Evolutionary conservation across 1,284 basidiomycete genomes (phyloP), one percentile per base, ranked within the genome.

Genomic region (Grifola frondosa): DNA sequence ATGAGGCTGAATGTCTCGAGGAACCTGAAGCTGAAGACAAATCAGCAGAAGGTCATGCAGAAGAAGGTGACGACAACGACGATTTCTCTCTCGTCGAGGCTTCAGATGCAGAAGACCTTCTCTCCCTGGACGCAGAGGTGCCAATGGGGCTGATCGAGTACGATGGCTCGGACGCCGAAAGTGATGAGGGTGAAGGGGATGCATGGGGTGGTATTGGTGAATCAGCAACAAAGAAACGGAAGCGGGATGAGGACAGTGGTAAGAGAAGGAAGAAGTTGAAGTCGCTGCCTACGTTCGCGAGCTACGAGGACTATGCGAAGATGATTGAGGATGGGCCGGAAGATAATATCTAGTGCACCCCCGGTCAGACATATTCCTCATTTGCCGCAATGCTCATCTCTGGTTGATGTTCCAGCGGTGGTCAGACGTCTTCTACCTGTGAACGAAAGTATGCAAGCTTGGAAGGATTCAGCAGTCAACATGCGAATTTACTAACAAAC

Each of bases 301-400:
- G 84, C 61, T 96, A 96, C 53, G 96, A 98, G 50, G 96, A 97
- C 56, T 99, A 97, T 60, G 90, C 89, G 36, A 88, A 81, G 66
- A 76, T 98, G 74, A 94, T 98, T 52, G 93, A 96, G 60, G 87
- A 86, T 46, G 87, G 73, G 16, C 77, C 80, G 13, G 87, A 90
- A 65, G 87, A 90, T 58, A 71, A 84, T 62, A 72, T 85, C 20
- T 84, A 69, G 51, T 26, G 26, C 22, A 30, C 16, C n/a, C 15
- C 6, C 3, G 26, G 13, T 7, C 23, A 4, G 13, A 12, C 6
- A 11, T 25, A 4, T 25, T 25, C n/a, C 13, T 36, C 32, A 6
- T 36, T 36, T n/a, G n/a, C n/a, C n/a, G n/a, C n/a, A n/a, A n/a
- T n/a, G n/a, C n/a, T n/a, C n/a, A n/a, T n/a, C n/a, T n/a, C n/a